phyloP scores from a whole-genome alignment of 179 eudicot species.

The Corrigiola litoralis region DNA sequence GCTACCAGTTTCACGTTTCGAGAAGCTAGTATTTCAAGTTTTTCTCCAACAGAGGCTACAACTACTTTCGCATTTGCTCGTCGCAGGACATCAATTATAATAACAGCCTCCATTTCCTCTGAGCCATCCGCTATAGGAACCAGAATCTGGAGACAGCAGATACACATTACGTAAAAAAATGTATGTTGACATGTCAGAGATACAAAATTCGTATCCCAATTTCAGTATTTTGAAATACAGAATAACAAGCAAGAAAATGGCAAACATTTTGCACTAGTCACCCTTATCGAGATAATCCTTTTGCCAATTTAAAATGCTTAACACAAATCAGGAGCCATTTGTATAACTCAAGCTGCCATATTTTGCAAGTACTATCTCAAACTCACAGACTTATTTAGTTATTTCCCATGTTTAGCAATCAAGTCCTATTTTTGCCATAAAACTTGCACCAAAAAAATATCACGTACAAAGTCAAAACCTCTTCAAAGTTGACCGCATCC shows the following conservation, averaged over 20 bases:
- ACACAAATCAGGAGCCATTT: too few relatives aligned
- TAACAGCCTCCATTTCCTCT: slow-evolving; percentile 97
- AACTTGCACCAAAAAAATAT: not conserved
- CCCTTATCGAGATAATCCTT: too few relatives aligned
- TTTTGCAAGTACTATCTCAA: too few relatives aligned
- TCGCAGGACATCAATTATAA: slow-evolving; percentile 79
- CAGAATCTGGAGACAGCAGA: slow-evolving; percentile 52
- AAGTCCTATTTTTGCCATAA: not conserved
- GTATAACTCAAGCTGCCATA: too few relatives aligned
- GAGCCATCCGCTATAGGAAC: slow-evolving; percentile 90
- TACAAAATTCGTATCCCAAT: not conserved
- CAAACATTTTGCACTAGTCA: too few relatives aligned
- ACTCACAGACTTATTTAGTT: too few relatives aligned
- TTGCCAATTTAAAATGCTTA: too few relatives aligned
- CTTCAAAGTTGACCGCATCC: too few relatives aligned
- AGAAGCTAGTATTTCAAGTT: slow-evolving; percentile 70
- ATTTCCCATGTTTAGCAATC: too few relatives aligned
- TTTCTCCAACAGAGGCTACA: slow-evolving; percentile 84
- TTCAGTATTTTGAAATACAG: not conserved
- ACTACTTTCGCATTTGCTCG: slow-evolving; percentile 82
- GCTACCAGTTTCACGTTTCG: slow-evolving; percentile 86
- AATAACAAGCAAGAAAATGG: not conserved
- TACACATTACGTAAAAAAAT: too few relatives aligned
- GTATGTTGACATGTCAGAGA: too few relatives aligned
- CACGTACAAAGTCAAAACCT: too few relatives aligned